Percentiles rank a stretch among this genome's conserved stretches.
Conservation (phyloP, 164 flowering plant species). For the Chloranthus sessilifolius region DNA sequence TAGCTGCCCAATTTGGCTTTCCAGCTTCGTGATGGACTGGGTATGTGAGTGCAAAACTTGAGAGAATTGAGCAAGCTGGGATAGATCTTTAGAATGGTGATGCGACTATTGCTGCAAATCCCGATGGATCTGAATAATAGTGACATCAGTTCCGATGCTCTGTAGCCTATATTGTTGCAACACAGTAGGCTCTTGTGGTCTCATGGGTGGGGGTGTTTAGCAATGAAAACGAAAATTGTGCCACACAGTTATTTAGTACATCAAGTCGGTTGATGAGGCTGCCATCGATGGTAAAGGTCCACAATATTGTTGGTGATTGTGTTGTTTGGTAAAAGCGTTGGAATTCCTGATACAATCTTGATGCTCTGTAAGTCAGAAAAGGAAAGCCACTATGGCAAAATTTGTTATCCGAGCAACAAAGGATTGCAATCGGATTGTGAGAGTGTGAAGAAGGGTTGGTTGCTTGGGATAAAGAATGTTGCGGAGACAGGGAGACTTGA, state of each 20-base stretch:
- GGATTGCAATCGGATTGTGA: not conserved
- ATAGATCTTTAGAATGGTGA: no score
- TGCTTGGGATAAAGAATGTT: conserved; percentile 47
- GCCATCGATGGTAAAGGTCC: conserved; percentile 15
- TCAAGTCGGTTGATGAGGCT: conserved; percentile 16
- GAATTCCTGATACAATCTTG: conserved; percentile 14
- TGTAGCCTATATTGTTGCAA: no score
- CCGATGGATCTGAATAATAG: no score
- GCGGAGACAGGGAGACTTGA: conserved; percentile 30
- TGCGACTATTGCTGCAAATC: no score
- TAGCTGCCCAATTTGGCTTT: no score
- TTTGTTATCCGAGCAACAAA: conserved; percentile 18
- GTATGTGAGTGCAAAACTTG: no score
- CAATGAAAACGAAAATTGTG: no score
- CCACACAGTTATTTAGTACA: conserved; percentile 13
- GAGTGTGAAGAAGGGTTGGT: conserved; percentile 13
- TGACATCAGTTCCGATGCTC: no score
- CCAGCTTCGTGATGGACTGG: no score
- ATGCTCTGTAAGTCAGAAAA: conserved; percentile 14
- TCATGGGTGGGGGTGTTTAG: no score
- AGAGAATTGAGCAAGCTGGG: no score
- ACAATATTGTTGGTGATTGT: conserved; percentile 17
- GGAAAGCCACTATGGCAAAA: conserved; percentile 19
- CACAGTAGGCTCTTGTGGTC: no score
- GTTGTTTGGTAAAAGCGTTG: conserved; percentile 19